Base-by-base conservation (phyloP, 495 filamentous ascomycete species). In the Elasticomyces elasticus region DNA sequence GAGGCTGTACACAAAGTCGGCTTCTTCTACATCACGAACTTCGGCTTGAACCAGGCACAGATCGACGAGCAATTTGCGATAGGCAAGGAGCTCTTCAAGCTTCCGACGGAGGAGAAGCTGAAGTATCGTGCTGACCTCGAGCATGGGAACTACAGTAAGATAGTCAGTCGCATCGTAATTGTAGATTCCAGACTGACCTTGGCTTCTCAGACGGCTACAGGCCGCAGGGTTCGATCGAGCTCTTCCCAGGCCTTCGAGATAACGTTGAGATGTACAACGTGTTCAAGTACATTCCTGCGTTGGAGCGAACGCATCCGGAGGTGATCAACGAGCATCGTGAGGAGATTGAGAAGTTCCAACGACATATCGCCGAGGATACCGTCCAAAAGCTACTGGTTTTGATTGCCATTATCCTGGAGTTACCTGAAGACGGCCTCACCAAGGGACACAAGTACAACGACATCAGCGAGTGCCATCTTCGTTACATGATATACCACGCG, bases 251-350 rank as follows among this genome's bases (percentile, higher is more conserved):
- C 1, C 56, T 71, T 1, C 66, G 65, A 23, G 78, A 81, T 62
- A 81, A 79, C 27, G 69, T 72, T 22, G 76, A 81, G 62, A 68
- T 72, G 9, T 79, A 75, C 61, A 79, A 81, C 53, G 72, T 81
- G 44, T 71, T 72, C 15, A 81, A 81, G 52, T 76, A 74, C 60
- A 73, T 69, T 2, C 68, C 70, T 0, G 66, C 72, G 17, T 62
- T 71, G 48, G 70, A 72, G 40, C 62, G 70, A 0, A 51, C 61
- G 4, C 75, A 77, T 31, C 75, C 74, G 0, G 63, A 65, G 5
- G 59, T 79, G 10, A 66, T 78, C 41, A 49, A 60, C 10, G 52
- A 59, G 35, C 13, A 59, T 55, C 64, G 60, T 24, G 51, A 65
- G 0, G 68, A 75, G 31, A 79, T 81, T 49, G 71, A 74, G 47